phyloP scores from a whole-genome alignment of 306 rosid species.

The Sicyos edulis region DNA sequence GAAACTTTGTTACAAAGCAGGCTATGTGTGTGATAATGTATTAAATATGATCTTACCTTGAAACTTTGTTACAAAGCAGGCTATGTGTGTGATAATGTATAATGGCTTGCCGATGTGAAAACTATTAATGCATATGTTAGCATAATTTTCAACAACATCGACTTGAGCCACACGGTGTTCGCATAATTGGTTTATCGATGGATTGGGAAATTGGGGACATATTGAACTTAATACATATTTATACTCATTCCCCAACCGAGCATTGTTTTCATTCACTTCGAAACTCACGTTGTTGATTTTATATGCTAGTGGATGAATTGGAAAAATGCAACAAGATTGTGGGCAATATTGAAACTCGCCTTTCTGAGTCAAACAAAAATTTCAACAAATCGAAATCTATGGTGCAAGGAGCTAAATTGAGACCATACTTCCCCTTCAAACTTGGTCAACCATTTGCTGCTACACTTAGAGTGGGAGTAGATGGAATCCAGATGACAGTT shows the following conservation, averaged over 20 bases:
- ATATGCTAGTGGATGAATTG: conserved; percentile 83
- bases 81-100: background rate
- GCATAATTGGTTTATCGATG: background rate
- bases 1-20: background rate
- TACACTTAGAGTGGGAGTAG: conserved; percentile 88
- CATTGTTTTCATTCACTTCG: conserved; percentile 1
- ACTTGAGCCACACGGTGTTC: background rate
- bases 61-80: background rate
- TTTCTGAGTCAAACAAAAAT: conserved; percentile 23
- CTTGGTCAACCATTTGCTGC: conserved; percentile 95
- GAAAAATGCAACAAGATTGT: conserved; percentile 93
- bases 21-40: background rate
- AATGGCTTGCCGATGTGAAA: conserved; percentile 1
- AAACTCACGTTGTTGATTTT: conserved; percentile 23
- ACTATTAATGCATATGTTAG: background rate
- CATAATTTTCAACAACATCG: background rate
- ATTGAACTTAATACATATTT: conserved; percentile 3
- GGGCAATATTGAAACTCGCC: conserved; percentile 52
- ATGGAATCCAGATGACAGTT: conserved; percentile 98
- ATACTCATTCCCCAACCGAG: conserved; percentile 16
- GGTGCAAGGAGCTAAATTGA: conserved; percentile 45
- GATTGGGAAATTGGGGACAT: background rate
- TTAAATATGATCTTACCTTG: background rate
- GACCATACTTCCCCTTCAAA: conserved; percentile 77
- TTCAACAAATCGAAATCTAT: conserved; percentile 48